Evolutionary conservation across 2,329 filamentous ascomycete genomes (phyloP).

Genomic region (Rutstroemia sp.): DNA sequence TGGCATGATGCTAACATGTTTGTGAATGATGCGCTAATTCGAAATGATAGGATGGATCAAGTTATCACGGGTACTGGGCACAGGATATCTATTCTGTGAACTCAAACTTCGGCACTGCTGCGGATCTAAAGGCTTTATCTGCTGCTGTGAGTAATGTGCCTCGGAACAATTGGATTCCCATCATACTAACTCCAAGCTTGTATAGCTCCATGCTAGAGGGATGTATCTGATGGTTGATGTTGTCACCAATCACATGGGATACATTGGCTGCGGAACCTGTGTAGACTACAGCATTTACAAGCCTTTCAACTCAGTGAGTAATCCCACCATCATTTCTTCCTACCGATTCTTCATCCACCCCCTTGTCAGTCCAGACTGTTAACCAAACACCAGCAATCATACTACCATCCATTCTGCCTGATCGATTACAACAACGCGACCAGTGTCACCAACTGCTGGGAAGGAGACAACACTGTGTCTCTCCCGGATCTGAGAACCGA

Average conservation of each 20-base stretch:
- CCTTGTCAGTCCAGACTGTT: background rate
- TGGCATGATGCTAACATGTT: background rate
- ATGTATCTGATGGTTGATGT: conserved; percentile 44
- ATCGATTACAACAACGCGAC: conserved; percentile 32
- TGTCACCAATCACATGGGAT: conserved; percentile 42
- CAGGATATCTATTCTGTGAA: conserved; percentile 42
- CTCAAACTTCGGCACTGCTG: conserved; percentile 39
- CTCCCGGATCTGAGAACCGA: conserved; percentile 28
- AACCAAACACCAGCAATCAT: conserved; percentile 18
- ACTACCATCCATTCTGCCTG: conserved; percentile 29
- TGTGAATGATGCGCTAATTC: background rate
- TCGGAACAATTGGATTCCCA: background rate
- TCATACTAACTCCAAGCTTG: background rate
- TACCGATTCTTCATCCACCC: background rate
- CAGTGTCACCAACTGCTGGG: conserved; percentile 22
- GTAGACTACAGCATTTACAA: conserved; percentile 32
- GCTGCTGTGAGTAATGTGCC: conserved; percentile 28
- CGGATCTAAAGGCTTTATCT: conserved; percentile 40
- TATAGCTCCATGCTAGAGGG: conserved; percentile 32
- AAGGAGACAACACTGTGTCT: conserved; percentile 24
- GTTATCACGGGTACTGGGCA: conserved; percentile 41
- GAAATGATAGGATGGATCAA: conserved; percentile 26
- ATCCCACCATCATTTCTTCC: conserved; percentile 3
- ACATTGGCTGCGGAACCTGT: conserved; percentile 27
- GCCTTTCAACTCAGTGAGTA: conserved; percentile 32